Evolutionary conservation across 805 yeast genomes (phyloP).

Genomic region (Nakazawaea ishiwadae): DNA sequence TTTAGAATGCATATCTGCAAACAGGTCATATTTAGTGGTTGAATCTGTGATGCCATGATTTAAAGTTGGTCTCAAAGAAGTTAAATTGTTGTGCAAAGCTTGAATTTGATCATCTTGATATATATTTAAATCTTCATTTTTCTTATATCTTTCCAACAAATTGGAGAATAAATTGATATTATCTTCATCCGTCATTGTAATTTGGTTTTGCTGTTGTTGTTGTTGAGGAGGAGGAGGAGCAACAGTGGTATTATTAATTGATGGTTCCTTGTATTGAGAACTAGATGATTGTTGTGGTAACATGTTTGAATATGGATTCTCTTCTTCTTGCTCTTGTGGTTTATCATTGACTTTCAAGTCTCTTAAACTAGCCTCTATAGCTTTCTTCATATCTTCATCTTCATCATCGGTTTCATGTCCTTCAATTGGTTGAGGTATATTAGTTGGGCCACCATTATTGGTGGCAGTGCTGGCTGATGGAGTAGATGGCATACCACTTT

Average conservation of each 20-base stretch:
- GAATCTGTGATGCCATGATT: conserved; percentile 55
- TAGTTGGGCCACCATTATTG: conserved; percentile 13
- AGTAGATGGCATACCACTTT: conserved; percentile 26
- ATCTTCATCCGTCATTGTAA: conserved; percentile 64
- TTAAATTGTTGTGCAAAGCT: conserved; percentile 54
- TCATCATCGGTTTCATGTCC: conserved; percentile 46
- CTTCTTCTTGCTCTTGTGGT: neutral
- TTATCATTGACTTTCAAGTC: conserved; percentile 46
- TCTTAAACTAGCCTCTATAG: conserved; percentile 84
- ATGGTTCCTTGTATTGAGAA: no score
- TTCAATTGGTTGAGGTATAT: conserved; percentile 13
- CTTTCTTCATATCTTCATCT: conserved; percentile 88
- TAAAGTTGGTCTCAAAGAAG: conserved; percentile 64
- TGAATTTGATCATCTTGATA: conserved; percentile 46
- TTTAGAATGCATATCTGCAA: conserved; percentile 72
- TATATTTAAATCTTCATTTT: conserved; percentile 21
- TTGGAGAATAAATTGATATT: conserved; percentile 65
- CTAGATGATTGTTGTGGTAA: conserved; percentile 1
- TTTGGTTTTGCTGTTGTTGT: conserved; percentile 12
- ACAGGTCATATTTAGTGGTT: conserved; percentile 55
- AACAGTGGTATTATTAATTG: conserved; percentile 10
- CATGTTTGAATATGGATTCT: conserved; percentile 10
- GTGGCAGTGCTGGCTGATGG: conserved; percentile 5
- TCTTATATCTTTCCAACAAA: conserved; percentile 49
- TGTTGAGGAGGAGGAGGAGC: conserved; percentile 12